Evolutionary conservation across 768 basidiomycete genomes (phyloP), one percentile per base, ranked within the genome.

Genomic region (Lactifluus echinatus): DNA sequence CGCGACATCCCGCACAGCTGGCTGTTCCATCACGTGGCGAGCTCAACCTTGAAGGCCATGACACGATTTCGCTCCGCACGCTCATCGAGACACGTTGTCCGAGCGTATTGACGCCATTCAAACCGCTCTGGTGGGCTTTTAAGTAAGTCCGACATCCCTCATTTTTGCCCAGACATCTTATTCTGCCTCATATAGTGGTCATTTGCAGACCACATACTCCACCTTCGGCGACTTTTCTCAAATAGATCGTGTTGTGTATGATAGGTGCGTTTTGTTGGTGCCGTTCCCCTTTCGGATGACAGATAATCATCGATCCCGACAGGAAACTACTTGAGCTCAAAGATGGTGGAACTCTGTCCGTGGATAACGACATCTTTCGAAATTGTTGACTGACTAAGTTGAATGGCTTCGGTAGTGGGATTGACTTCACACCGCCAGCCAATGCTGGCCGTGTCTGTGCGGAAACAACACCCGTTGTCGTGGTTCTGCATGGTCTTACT

Each of bases 261-360:
- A 79, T 49, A 75, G 83, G 82, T 78, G 53, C 59, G 74, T 26
- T 8, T 19, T 37, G 12, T 21, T 10, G 3, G n/a, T 36, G 1
- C 2, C 39, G 11, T 26, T 23, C 12, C 21, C 31, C 5, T 26
- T 24, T 21, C 4, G 11, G 24, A 28, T 3, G 17, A 56, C 39
- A 31, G 12, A 15, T 8, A n/a, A 19, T 19, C 10, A 4, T 3
- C 8, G 12, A 31, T 24, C 7, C 31, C 17, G 50, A 74, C 78
- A 72, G 79, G 70, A 68, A 74, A 71, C 65, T 72, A 14, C 66
- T 85, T 44, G 73, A 73, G 19, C 69, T 83, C 17, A 66, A 71
- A 19, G 84, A 85, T 64, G 84, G 84, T 36, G 84, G 84, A 5
- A 85, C 84, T 33, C 57, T 85, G 84, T 85, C 63, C 60, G 80